These are phyloP conservation scores for Avicennia marina DNA, from an alignment of 257 asterid species.

Conservation along the genomic window DNA sequence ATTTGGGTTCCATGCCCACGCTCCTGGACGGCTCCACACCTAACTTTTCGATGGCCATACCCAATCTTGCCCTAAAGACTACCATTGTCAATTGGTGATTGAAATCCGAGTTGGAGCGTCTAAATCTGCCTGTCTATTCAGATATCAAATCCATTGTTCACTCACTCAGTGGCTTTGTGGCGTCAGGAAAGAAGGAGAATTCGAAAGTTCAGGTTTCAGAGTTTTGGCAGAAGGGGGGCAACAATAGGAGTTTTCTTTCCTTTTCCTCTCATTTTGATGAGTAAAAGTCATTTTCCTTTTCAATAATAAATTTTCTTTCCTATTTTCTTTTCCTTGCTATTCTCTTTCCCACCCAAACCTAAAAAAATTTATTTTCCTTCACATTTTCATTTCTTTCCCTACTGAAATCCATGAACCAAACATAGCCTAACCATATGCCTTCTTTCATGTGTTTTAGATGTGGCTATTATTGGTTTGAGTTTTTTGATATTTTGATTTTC, in stretches of 20 bases:
- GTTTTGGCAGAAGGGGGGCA: no score
- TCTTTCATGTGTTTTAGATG: no score
- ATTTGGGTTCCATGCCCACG: slow-evolving; percentile 47
- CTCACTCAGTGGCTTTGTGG: slow-evolving; percentile 19
- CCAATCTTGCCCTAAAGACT: slow-evolving; percentile 63
- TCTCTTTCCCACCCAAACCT: no score
- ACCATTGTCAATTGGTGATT: slow-evolving; percentile 73
- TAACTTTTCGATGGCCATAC: slow-evolving; percentile 61
- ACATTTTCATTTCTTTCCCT: no score
- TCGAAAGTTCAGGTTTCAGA: slow-evolving; percentile 38
- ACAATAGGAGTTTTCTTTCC: no score
- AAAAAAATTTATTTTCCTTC: no score
- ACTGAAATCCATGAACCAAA: no score
- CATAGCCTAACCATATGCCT: no score
- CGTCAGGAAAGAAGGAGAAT: slow-evolving; percentile 3
- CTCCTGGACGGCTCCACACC: slow-evolving; percentile 61
- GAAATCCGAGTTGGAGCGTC: slow-evolving; percentile 38
- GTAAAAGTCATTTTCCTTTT: no score
- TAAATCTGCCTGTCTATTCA: slow-evolving; percentile 45
- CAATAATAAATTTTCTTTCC: no score
- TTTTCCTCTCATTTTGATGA: no score
- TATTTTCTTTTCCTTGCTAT: no score
- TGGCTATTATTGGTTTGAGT: neutral
- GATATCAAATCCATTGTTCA: slow-evolving; percentile 43
- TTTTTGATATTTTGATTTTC: neutral